These are phyloP conservation scores for Chionographis japonica DNA, from an alignment of 106 monocot species.

Conservation along the genomic window DNA sequence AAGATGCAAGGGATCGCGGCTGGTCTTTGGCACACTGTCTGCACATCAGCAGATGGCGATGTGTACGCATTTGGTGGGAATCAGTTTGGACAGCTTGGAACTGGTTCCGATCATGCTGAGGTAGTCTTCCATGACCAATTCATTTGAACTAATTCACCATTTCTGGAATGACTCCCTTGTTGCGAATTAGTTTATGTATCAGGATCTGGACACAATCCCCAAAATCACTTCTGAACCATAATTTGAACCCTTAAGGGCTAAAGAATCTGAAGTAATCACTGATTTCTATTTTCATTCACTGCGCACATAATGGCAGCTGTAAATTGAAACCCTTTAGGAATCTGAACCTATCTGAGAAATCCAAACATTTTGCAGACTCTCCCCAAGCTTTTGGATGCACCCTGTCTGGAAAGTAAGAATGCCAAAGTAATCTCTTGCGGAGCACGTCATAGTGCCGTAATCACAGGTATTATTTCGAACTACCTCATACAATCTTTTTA, in stretches of 20 bases:
- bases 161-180: too few relatives aligned
- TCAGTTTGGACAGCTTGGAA: conserved; percentile 96
- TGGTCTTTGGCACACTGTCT: conserved; percentile 95
- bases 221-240: too few relatives aligned
- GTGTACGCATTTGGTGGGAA: conserved; percentile 97
- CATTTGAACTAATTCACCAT: too few relatives aligned
- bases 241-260: too few relatives aligned
- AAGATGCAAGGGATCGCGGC: conserved; percentile 64
- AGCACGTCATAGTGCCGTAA: conserved; percentile 70
- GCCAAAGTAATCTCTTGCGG: conserved; percentile 76
- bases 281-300: too few relatives aligned
- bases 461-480: conserved; percentile 46
- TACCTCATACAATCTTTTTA: too few relatives aligned
- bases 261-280: too few relatives aligned
- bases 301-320: too few relatives aligned
- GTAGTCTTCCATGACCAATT: conserved; percentile 17
- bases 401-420: conserved; percentile 62
- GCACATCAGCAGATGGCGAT: conserved; percentile 73
- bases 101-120: conserved; percentile 89
- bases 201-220: not conserved
- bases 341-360: too few relatives aligned
- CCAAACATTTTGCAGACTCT: conserved; percentile 39
- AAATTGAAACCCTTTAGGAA: too few relatives aligned
- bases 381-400: conserved; percentile 73
- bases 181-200: too few relatives aligned